These are phyloP conservation scores for Imleria badia DNA, from an alignment of 768 basidiomycete genomes.

Conservation along the genomic window DNA sequence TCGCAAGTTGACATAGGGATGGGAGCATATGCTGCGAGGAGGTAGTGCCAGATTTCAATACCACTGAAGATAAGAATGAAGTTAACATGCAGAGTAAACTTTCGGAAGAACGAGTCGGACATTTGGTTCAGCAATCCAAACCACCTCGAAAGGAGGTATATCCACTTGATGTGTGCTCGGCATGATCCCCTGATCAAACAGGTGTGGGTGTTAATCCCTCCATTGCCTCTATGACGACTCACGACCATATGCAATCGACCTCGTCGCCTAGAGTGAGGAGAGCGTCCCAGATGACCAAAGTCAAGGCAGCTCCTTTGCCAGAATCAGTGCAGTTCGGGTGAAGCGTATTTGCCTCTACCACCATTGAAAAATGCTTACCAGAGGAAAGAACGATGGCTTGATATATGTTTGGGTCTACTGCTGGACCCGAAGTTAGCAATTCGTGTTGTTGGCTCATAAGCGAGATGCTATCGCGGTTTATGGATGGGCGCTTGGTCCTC, in stretches of 20 bases:
- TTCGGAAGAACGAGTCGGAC: neutral
- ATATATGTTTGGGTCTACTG: neutral
- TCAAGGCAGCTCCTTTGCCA: slow-evolving; percentile 9
- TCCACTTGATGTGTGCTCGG: slow-evolving; percentile 14
- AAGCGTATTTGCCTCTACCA: neutral
- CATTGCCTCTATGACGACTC: slow-evolving; percentile 3
- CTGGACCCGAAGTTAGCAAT: slow-evolving; percentile 1
- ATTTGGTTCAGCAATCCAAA: slow-evolving; percentile 20
- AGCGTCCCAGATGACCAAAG: slow-evolving; percentile 15
- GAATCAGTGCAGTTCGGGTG: neutral
- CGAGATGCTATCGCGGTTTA: neutral
- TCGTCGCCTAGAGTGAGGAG: slow-evolving; percentile 19
- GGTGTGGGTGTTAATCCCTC: neutral
- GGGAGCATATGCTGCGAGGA: neutral
- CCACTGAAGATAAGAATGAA: slow-evolving; percentile 7
- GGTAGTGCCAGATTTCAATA: neutral
- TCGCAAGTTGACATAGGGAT: slow-evolving; percentile 4
- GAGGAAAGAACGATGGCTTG: slow-evolving; percentile 5
- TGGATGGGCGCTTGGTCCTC: neutral
- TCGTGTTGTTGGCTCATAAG: neutral
- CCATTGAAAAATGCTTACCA: slow-evolving; percentile 7
- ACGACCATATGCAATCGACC: slow-evolving; percentile 21
- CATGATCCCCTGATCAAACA: slow-evolving; percentile 4
- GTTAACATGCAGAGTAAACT: neutral
- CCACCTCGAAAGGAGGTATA: slow-evolving; percentile 24